Evolutionary conservation across 306 rosid genomes (phyloP).

Genomic region (Clitoria ternatea): DNA sequence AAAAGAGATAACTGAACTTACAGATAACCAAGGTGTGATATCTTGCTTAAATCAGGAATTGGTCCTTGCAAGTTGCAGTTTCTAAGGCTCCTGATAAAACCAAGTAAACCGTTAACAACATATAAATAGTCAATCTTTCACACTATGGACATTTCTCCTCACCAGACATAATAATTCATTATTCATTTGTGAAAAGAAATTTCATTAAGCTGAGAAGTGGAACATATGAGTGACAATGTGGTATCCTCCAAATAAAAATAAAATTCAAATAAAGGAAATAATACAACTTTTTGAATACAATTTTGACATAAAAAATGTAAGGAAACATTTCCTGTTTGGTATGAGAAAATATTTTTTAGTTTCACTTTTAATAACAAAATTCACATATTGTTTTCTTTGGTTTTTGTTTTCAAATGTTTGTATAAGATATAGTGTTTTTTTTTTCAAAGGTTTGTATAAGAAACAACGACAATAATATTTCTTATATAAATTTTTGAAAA

Average conservation of each 20-base stretch:
- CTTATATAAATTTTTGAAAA: too few species aligned
- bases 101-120: background rate
- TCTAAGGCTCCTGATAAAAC: slow-evolving; percentile 73
- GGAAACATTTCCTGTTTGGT: too few species aligned
- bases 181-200: background rate
- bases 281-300: background rate
- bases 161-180: background rate
- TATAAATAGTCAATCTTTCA: background rate
- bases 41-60: slow-evolving; percentile 74
- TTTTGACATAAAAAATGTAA: background rate
- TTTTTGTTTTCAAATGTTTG: too few species aligned
- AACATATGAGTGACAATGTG: background rate
- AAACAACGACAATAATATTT: too few species aligned
- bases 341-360: too few species aligned
- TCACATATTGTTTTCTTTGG: too few species aligned
- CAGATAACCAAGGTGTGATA: slow-evolving; percentile 54
- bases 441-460: too few species aligned
- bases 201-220: background rate
- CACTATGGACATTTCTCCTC: background rate
- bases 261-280: background rate
- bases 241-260: background rate
- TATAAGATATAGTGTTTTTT: too few species aligned
- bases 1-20: slow-evolving; percentile 41
- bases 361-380: too few species aligned
- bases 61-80: slow-evolving; percentile 80